These are phyloP conservation scores for Oryza meridionalis DNA, from an alignment of 176 grass and related monocot species.

Conservation along the genomic window DNA sequence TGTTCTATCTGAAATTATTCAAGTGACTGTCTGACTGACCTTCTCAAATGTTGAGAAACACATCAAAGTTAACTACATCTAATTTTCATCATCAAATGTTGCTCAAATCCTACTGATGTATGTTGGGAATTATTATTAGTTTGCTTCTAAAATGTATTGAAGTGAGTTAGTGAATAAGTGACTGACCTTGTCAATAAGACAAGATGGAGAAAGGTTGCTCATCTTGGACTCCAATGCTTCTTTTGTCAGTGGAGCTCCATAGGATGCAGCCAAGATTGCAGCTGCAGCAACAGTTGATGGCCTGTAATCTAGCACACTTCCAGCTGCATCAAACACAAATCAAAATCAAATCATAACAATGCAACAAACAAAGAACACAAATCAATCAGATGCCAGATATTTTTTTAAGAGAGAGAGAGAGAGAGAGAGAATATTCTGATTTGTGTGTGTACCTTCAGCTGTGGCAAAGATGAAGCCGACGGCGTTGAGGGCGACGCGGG, in stretches of 20 bases:
- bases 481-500: conserved; percentile 40
- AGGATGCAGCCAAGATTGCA: conserved; percentile 73
- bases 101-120: too few species aligned
- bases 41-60: too few species aligned
- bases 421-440: background rate
- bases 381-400: background rate
- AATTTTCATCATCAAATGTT: too few species aligned
- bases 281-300: conserved; percentile 74
- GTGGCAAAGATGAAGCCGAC: conserved; percentile 52
- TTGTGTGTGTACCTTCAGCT: conserved; percentile 40
- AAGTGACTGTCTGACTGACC: too few species aligned
- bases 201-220: conserved; percentile 51
- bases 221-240: conserved; percentile 64
- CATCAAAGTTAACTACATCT: conserved; percentile 1
- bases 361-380: background rate
- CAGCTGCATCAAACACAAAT: conserved; percentile 44
- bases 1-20: too few species aligned
- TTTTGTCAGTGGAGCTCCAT: conserved; percentile 53
- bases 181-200: conserved; percentile 63
- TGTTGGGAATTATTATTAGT: too few species aligned
- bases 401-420: background rate
- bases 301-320: conserved; percentile 64
- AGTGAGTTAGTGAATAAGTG: background rate
- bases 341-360: conserved; percentile 20
- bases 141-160: background rate